Conservation (phyloP, 768 basidiomycete species). For the Gloeostereum incarnatum region DNA sequence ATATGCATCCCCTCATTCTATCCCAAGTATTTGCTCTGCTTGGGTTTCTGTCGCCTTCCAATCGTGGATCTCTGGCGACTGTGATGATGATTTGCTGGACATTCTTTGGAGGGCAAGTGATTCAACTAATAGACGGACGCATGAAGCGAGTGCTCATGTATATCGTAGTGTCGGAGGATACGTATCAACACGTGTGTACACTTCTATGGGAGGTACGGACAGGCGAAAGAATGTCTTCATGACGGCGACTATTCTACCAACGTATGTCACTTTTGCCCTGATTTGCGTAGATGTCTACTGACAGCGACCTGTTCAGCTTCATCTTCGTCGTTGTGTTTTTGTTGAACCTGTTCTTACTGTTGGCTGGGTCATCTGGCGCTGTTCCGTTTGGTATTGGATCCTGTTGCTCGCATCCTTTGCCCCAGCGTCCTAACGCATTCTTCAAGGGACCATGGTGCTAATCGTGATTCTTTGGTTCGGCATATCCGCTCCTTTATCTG, state of each 20-base stretch:
- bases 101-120: slow-evolving; percentile 71
- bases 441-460: slow-evolving; percentile 72
- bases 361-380: slow-evolving; percentile 84
- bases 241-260: slow-evolving; percentile 83
- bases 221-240: slow-evolving; percentile 77
- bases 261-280: slow-evolving; percentile 36
- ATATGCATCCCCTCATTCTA: background rate
- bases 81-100: slow-evolving; percentile 95
- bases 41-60: slow-evolving; percentile 93
- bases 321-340: slow-evolving; percentile 83
- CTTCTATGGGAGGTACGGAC: slow-evolving; percentile 69
- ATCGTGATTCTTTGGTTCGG: slow-evolving; percentile 88
- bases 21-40: slow-evolving; percentile 76
- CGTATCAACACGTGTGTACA: slow-evolving; percentile 74
- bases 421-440: background rate
- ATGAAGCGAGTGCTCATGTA: background rate
- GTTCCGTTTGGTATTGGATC: slow-evolving; percentile 76
- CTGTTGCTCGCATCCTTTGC: background rate
- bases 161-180: slow-evolving; percentile 74
- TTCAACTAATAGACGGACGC: background rate
- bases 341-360: slow-evolving; percentile 84
- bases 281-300: slow-evolving; percentile 6
- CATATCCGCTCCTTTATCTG: slow-evolving; percentile 84
- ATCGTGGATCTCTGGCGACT: slow-evolving; percentile 88
- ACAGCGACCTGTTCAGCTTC: slow-evolving; percentile 31